Percentiles rank a stretch among this genome's conserved stretches.
phyloP scores from a whole-genome alignment of 345 rosid genomes.

The Arabidopsis suecica region DNA sequence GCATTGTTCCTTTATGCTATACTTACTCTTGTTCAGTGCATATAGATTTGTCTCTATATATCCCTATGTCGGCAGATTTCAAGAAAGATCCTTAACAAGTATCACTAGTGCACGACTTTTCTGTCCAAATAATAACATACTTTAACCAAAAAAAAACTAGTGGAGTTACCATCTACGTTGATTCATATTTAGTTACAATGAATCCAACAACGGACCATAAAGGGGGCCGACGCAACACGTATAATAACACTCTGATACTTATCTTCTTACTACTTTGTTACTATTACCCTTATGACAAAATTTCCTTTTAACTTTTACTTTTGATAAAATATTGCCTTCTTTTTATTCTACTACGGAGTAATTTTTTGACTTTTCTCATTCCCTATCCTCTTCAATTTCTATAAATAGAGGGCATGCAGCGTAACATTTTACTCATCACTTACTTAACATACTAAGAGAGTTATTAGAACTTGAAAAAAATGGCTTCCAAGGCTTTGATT shows the following conservation, averaged over 20 bases:
- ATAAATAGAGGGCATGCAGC: background rate
- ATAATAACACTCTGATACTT: background rate
- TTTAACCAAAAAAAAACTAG: background rate
- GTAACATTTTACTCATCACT: background rate
- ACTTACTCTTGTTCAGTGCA: background rate
- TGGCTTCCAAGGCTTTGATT: conserved; percentile 28
- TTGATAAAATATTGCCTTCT: background rate
- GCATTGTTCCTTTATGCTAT: background rate
- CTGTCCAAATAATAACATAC: background rate
- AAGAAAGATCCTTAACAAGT: background rate
- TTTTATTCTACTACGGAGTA: background rate
- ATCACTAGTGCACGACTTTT: conserved; percentile 11
- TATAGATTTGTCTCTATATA: background rate
- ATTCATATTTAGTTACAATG: conserved; percentile 5
- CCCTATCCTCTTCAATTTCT: background rate
- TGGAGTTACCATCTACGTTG: background rate
- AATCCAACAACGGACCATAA: conserved; percentile 16
- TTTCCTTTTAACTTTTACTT: too few relatives aligned
- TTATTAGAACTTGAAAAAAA: background rate
- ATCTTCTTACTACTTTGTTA: conserved; percentile 9
- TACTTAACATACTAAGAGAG: background rate
- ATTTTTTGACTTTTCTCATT: conserved; percentile 32
- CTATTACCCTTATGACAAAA: too few relatives aligned
- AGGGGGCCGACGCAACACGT: background rate
- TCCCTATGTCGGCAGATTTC: conserved; percentile 17